Percentiles rank a stretch among this genome's conserved stretches.
These are phyloP conservation scores for Sicyos edulis DNA, from an alignment of 306 rosid species.

Conservation along the genomic window DNA sequence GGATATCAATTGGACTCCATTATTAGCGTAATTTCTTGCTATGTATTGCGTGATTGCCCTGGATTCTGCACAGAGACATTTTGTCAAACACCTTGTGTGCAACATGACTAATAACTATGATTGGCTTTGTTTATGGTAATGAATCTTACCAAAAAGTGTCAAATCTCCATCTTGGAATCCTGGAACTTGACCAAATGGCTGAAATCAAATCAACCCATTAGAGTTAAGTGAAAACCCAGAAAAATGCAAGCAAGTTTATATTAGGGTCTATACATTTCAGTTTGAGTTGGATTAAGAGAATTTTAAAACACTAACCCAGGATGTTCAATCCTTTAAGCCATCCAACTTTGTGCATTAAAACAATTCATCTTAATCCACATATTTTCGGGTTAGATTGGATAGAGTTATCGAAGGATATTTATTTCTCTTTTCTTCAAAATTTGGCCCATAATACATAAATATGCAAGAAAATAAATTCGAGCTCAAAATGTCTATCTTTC, in stretches of 20 bases:
- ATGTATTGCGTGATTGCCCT: constrained; percentile 56
- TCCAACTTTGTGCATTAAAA: too few relatives aligned
- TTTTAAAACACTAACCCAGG: too few relatives aligned
- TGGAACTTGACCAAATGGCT: constrained; percentile 87
- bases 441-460: too few relatives aligned
- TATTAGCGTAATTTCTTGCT: constrained; percentile 30
- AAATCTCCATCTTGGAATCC: constrained; percentile 64
- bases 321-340: too few relatives aligned
- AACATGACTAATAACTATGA: neutral
- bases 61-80: constrained; percentile 26
- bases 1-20: constrained; percentile 39
- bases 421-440: too few relatives aligned
- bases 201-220: constrained; percentile 4
- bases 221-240: neutral
- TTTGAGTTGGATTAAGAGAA: too few relatives aligned
- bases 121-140: neutral
- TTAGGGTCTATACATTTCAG: too few relatives aligned
- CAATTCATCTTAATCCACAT: too few relatives aligned
- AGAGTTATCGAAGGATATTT: too few relatives aligned
- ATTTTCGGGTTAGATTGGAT: too few relatives aligned
- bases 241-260: neutral
- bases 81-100: constrained; percentile 4
- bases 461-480: too few relatives aligned
- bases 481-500: too few relatives aligned
- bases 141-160: constrained; percentile 47